Evolutionary conservation across 2,329 filamentous ascomycete species (phyloP), one percentile per base, ranked within the genome.

Genomic region (Chaetomium olivaceum): DNA sequence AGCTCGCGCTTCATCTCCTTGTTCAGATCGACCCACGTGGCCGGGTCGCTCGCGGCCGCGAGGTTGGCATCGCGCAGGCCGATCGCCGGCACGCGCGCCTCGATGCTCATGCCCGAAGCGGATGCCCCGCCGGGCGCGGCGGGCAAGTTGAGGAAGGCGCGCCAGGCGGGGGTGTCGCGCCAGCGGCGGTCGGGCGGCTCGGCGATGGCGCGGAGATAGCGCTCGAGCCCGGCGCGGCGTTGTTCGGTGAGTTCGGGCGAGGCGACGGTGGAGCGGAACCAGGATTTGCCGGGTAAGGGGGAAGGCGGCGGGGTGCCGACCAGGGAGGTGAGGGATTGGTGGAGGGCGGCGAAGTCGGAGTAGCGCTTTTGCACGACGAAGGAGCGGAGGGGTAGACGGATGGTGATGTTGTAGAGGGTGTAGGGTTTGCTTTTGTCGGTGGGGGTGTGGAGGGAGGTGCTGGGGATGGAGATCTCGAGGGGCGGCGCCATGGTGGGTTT

Each of bases 281-380:
- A 95, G 56, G 88, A 87, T 75, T 95, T 95, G 16, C 80, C 80
- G 0, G 91, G 91, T 1, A 94, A 81, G 0, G 89, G 79, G 1
- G 81, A 80, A 0, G 91, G 91, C 8, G 91, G 91, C 23, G 89
- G 76, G 25, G 80, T 74, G 71, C 87, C 87, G 64, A 89, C 84
- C 58, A 87, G 80, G 50, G 83, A 79, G 23, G 82, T 81, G 9
- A 96, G 83, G 4, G 84, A 78, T 33, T 80, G 76, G 78, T 95
- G 87, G 19, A 96, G 86, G 56, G 82, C 76, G 63, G 81, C 80
- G 74, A 95, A 95, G 75, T 95, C 91, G 61, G 89, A 92, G 81
- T 94, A 96, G 72, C 91, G 90, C 78, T 93, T 94, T 73, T 89
- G 87, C 5, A 93, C 82, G 69, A 90, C 89, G 72, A 89, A 91